Evolutionary conservation across 805 yeast genomes (phyloP).

Genomic region (Candida ulmi): DNA sequence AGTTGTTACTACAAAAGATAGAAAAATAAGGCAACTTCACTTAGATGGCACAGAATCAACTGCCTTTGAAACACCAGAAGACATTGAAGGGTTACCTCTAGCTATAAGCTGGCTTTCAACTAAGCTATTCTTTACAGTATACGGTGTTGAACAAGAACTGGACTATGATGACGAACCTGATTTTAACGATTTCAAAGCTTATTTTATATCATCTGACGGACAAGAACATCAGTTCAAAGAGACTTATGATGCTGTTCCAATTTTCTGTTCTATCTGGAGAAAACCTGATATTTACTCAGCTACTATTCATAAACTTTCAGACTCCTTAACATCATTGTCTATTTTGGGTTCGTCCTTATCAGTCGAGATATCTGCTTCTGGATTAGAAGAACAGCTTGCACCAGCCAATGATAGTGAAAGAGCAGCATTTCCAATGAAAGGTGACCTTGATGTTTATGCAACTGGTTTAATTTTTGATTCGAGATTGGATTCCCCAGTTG

Average conservation of each 20-base stretch:
- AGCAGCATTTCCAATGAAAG: conserved; percentile 70
- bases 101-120: conserved; percentile 15
- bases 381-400: conserved; percentile 31
- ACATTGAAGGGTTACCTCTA: conserved; percentile 11
- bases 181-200: conserved; percentile 17
- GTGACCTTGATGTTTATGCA: conserved; percentile 63
- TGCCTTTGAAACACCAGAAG: conserved; percentile 12
- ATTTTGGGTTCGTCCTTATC: conserved; percentile 59
- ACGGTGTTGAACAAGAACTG: conserved; percentile 20
- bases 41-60: conserved; percentile 7
- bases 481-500: conserved; percentile 35
- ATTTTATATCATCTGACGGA: conserved; percentile 11
- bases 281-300: conserved; percentile 39
- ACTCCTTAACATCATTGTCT: conserved; percentile 26
- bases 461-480: conserved; percentile 66
- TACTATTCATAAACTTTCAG: conserved; percentile 36
- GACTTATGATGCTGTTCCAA: conserved; percentile 41
- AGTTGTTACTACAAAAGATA: conserved; percentile 11
- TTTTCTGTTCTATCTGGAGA: conserved; percentile 47
- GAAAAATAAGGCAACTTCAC: conserved; percentile 10
- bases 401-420: conserved; percentile 65
- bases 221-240: conserved; percentile 21
- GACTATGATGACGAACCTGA: conserved; percentile 27
- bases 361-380: conserved; percentile 50
- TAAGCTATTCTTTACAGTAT: conserved; percentile 20